These are phyloP conservation scores for Elsinoe fawcettii DNA, from an alignment of 2,329 filamentous ascomycete species.

Conservation along the genomic window DNA sequence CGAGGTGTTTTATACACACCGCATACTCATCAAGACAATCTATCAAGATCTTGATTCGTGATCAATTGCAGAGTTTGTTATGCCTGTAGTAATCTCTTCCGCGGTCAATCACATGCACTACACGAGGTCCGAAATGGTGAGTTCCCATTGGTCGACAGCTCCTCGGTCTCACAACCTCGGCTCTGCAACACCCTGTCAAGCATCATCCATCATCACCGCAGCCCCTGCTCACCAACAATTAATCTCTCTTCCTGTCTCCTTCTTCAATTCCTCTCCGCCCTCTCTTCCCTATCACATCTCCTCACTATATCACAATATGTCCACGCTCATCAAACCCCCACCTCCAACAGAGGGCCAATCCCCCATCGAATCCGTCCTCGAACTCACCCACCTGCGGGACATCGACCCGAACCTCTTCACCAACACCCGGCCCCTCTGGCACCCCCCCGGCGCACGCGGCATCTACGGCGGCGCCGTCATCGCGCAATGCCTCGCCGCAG, in stretches of 20 bases:
- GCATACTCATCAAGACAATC: too few species aligned
- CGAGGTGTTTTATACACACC: too few species aligned
- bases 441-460: constrained; percentile 81
- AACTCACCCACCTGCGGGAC: constrained; percentile 70
- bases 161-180: constrained; percentile 4
- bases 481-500: constrained; percentile 80
- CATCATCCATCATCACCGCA: neutral
- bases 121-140: neutral
- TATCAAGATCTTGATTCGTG: neutral
- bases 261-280: neutral
- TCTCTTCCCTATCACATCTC: neutral
- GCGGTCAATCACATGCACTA: constrained; percentile 2
- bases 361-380: constrained; percentile 80
- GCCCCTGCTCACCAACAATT: neutral
- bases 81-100: neutral
- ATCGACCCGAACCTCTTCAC: constrained; percentile 86
- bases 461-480: constrained; percentile 93
- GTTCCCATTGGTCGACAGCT: neutral
- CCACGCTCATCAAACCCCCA: constrained; percentile 62
- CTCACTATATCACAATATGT: constrained; percentile 17
- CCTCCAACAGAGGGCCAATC: constrained; percentile 64
- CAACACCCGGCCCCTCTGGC: constrained; percentile 86
- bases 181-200: neutral
- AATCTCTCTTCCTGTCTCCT: neutral
- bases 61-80: neutral